Base-by-base conservation (phyloP, 208 protist species). In the Herpetomonas tarakana region DNA sequence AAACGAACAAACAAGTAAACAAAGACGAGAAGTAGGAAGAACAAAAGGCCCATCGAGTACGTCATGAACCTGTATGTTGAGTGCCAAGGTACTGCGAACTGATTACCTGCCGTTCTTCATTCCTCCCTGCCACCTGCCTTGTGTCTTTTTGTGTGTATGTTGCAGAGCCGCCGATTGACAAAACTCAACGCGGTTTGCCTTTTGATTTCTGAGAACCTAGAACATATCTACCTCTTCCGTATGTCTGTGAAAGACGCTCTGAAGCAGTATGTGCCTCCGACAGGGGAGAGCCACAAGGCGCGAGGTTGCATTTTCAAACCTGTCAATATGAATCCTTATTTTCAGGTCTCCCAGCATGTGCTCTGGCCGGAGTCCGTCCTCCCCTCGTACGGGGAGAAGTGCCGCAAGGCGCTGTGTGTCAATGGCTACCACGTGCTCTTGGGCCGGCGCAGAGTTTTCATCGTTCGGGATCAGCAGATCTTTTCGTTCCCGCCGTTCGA, bases 401-500 rank as follows among this genome's bases (percentile, higher is more conserved):
- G 50, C 41, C 38, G 29, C 2, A 44, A 21, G 30, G 50, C 60
- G 7, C 29, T 65, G 21, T 22, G 21, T 30, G 51, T 67, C 21
- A 76, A 81, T 25, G 68, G 52, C 46, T 77, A 76, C 49, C 78
- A 85, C 52, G 41, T 76, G 0, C 53, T 85, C 29, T 51, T 85
- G 24, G 81, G 78, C 41, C 69, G 49, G 7, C 69, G 71, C 12
- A 63, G 78, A n/a, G 56, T 85, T 16, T 62, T 87, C 44, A 41
- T 92, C 46, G 69, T 92, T 0, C 72, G 72, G 14, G 46, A 58
- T 19, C 52, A 71, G 18, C 62, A 60, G 11, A 64, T 78, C 41
- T 80, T 87, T 45, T 74, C 74, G 25, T 89, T 82, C 29, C 83
- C 81, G 1, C 83, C 86, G 2, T 90, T 84, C 49, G 62, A 74